Base-by-base conservation (phyloP, 805 yeast genomes). In the Komagataella phaffii region DNA sequence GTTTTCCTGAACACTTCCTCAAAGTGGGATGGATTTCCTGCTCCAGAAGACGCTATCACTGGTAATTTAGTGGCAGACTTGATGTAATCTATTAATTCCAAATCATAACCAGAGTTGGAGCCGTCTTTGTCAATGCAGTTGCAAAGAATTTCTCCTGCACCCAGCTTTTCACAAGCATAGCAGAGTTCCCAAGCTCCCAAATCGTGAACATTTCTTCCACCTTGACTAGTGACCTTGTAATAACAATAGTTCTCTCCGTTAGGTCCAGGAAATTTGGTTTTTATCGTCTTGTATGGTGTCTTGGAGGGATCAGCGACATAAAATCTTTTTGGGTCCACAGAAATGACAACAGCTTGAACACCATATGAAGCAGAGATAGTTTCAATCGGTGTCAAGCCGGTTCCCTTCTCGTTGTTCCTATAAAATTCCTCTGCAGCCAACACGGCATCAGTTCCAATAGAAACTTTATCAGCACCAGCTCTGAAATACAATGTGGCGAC, bases 41-140 rank as follows among this genome's bases (percentile, higher is more conserved):
- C 99, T 52, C 99, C 99, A 55, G 95, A 84, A 6, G 97, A 89
- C 0, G 99, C 98, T 65, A 93, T 93, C 2, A 93, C 97, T 0
- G 99, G 99, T 49, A 95, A 85, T 1, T 72, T 70, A 5, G 88
- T 95, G 0, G 85, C 81, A 1, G 71, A 59, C 59, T 93, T 93
- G 53, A 88, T 81, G 59, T 85, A 91, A 19, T 77, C 70, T 47
- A 93, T 80, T 50, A 93, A 73, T 64, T 93, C 98, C 52, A 88
- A 72, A 60, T 93, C 97, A 61, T 79, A 93, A 0, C 99, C 99
- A 19, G 90, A 82, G 64, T 93, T 95, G 8, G 96, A 80, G 8
- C 99, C 99, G 65, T 93, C 99, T 68, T 88, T 88, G 66, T 93
- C 99, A 55, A 93, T 93, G 63, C 98, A 91, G 66, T 93, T 93